phyloP scores from a whole-genome alignment of 1,284 basidiomycete species.

The Termitomyces sp. region DNA sequence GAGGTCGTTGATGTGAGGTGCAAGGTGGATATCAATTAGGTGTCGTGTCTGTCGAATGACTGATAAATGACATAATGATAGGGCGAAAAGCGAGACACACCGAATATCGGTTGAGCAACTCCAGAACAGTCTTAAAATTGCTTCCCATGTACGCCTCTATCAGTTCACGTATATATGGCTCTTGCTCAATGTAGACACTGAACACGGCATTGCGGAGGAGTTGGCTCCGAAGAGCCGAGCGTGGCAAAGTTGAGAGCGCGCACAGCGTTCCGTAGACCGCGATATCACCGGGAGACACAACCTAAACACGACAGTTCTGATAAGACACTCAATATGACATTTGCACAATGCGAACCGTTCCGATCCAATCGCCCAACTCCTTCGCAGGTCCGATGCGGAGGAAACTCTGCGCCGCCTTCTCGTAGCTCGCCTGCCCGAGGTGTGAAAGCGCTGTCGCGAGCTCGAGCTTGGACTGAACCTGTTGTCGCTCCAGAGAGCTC shows the following conservation, averaged over 20 bases:
- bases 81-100: slow-evolving; percentile 35
- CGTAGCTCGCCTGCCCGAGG: slow-evolving; percentile 67
- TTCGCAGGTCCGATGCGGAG: slow-evolving; percentile 62
- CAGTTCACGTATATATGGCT: slow-evolving; percentile 79
- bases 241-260: slow-evolving; percentile 69
- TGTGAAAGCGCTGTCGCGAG: slow-evolving; percentile 71
- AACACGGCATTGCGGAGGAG: slow-evolving; percentile 70
- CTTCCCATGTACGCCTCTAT: slow-evolving; percentile 78
- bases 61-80: not conserved
- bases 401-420: slow-evolving; percentile 70
- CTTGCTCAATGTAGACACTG: slow-evolving; percentile 76
- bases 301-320: slow-evolving; percentile 45
- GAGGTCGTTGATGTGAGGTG: slow-evolving; percentile 55
- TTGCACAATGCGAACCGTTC: not conserved
- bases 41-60: slow-evolving; percentile 55
- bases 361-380: slow-evolving; percentile 65
- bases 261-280: slow-evolving; percentile 81
- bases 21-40: slow-evolving; percentile 70
- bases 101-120: slow-evolving; percentile 67
- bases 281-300: slow-evolving; percentile 74
- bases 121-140: slow-evolving; percentile 76
- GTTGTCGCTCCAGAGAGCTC: slow-evolving; percentile 50
- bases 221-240: slow-evolving; percentile 62
- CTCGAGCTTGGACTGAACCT: slow-evolving; percentile 73
- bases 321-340: not conserved